Conservation (phyloP, 2,329 filamentous ascomycete genomes). For the Pseudogymnoascus sp. region DNA sequence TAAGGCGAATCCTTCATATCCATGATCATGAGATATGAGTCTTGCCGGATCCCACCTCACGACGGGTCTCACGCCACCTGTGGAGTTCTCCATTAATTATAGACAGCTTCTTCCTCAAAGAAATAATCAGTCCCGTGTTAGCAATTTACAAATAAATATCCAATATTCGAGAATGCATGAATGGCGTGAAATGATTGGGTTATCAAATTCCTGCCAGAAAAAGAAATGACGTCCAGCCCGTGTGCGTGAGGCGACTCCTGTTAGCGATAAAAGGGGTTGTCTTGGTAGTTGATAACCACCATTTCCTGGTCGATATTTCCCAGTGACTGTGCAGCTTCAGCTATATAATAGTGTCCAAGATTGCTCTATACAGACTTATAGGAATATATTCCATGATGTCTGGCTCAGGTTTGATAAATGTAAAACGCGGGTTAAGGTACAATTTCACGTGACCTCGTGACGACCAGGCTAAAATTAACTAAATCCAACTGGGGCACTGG, state of each 20-base stretch:
- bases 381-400: not conserved
- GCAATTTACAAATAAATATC: not conserved
- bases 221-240: conserved; percentile 4
- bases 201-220: not conserved
- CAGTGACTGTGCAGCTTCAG: not conserved
- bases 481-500: conserved; percentile 4
- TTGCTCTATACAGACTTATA: not conserved
- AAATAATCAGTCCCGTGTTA: not conserved
- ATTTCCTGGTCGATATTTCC: not conserved
- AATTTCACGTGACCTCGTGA: conserved; percentile 3
- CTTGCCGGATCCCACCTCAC: not conserved
- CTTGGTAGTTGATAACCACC: not conserved
- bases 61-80: not conserved
- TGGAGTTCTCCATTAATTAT: not conserved
- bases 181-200: not conserved
- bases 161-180: not conserved
- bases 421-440: not conserved
- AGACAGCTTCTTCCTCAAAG: not conserved
- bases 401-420: not conserved
- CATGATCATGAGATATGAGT: conserved; percentile 1
- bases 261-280: conserved; percentile 2
- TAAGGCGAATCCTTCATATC: not conserved
- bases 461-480: not conserved
- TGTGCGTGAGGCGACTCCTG: not conserved
- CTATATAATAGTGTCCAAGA: not conserved